Percentiles rank a stretch among this genome's conserved stretches.
Evolutionary conservation across 1,139 yeast genomes (phyloP).

Genomic region (Pichia sorboxylosa): DNA sequence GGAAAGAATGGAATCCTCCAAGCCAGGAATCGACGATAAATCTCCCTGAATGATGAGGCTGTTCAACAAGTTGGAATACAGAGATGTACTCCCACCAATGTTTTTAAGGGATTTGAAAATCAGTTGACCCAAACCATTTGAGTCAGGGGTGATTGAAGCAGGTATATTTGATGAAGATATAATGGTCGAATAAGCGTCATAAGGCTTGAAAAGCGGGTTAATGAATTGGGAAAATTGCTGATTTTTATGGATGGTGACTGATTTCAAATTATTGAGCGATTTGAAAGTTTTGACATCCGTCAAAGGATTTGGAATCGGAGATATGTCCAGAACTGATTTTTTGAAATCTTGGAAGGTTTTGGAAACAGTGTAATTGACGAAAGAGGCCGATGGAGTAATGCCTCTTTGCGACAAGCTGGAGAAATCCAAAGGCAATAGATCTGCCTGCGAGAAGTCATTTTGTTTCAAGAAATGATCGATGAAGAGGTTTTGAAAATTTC

Average conservation of each 20-base stretch:
- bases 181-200: constrained; percentile 26
- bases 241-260: constrained; percentile 27
- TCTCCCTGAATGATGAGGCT: constrained; percentile 63
- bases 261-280: constrained; percentile 34
- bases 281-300: constrained; percentile 30
- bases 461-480: constrained; percentile 29
- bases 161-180: constrained; percentile 18
- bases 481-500: constrained; percentile 56
- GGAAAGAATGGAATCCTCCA: constrained; percentile 48
- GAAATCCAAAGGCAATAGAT: constrained; percentile 21
- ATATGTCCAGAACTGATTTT: constrained; percentile 26
- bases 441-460: constrained; percentile 19
- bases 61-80: constrained; percentile 32
- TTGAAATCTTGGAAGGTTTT: constrained; percentile 39
- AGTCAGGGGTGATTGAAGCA: constrained; percentile 21
- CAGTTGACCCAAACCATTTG: constrained; percentile 37
- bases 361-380: constrained; percentile 34
- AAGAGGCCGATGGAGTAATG: constrained; percentile 31
- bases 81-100: constrained; percentile 28
- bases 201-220: constrained; percentile 48
- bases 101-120: constrained; percentile 34
- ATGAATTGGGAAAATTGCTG: constrained; percentile 33
- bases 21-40: constrained; percentile 45
- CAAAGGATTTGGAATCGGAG: constrained; percentile 26
- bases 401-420: constrained; percentile 15